Conservation (phyloP, 1,284 basidiomycete genomes). For the Kalmanozyma brasiliensis region DNA sequence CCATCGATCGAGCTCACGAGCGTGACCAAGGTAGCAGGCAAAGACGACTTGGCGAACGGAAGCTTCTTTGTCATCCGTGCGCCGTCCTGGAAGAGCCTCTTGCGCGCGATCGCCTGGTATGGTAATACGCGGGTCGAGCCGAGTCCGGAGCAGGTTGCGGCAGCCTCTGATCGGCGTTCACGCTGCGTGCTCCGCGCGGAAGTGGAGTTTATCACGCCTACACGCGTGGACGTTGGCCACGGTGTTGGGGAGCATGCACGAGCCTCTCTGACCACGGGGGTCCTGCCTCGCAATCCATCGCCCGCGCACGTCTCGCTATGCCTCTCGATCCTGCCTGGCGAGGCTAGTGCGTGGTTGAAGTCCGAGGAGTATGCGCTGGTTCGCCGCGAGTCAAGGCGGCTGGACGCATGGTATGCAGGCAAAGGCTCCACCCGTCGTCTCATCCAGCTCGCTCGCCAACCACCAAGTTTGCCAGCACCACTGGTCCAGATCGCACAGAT, state of each 20-base stretch:
- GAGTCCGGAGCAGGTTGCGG: conserved; percentile 43
- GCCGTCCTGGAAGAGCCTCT: conserved; percentile 53
- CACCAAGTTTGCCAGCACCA: conserved; percentile 38
- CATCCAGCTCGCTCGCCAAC: conserved; percentile 42
- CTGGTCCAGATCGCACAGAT: conserved; percentile 54
- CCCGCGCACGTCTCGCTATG: conserved; percentile 55
- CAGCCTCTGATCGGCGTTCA: conserved; percentile 21
- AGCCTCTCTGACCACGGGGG: conserved; percentile 18
- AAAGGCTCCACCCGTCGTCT: conserved; percentile 46
- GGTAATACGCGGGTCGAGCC: conserved; percentile 57
- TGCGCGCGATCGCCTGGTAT: conserved; percentile 58
- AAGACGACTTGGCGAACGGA: not conserved
- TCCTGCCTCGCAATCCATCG: conserved; percentile 21
- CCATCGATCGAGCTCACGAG: conserved; percentile 29
- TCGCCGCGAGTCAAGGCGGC: conserved; percentile 42
- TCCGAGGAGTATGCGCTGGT: conserved; percentile 28
- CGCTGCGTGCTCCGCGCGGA: conserved; percentile 34
- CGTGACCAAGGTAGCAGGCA: not conserved
- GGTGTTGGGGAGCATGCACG: conserved; percentile 30
- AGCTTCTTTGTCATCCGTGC: conserved; percentile 52
- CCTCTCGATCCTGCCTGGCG: conserved; percentile 42
- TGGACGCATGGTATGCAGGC: conserved; percentile 51
- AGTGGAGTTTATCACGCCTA: conserved; percentile 58
- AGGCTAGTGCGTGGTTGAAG: conserved; percentile 29
- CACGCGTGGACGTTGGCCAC: conserved; percentile 21